Evolutionary conservation across 345 rosid species (phyloP).

Genomic region (Camelina hispida): DNA sequence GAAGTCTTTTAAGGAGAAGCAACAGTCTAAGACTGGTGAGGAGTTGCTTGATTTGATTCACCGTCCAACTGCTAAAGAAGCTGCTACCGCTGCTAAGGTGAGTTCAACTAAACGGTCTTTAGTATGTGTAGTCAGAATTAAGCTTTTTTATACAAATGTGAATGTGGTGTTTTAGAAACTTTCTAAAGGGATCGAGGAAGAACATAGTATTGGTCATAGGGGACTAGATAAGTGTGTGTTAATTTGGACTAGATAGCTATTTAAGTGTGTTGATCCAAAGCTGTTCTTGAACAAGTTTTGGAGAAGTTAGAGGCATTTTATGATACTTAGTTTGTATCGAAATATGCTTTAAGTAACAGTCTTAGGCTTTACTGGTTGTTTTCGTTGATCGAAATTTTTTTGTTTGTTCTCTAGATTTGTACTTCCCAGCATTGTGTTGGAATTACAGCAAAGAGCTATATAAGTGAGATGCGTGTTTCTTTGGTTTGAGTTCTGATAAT

Average conservation of each 20-base stretch:
- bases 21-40: constrained; percentile 89
- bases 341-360: neutral
- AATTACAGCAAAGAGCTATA: constrained; percentile 4
- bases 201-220: neutral
- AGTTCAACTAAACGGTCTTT: too few species aligned
- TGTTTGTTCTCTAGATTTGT: neutral
- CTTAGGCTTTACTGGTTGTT: neutral
- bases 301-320: too few species aligned
- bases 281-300: too few species aligned
- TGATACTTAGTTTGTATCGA: too few species aligned
- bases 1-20: constrained; percentile 86
- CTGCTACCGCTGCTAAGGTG: constrained; percentile 96
- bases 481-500: constrained; percentile 8
- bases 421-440: constrained; percentile 17
- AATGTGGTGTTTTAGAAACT: neutral
- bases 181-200: neutral
- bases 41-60: constrained; percentile 91
- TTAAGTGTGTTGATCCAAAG: neutral
- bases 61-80: constrained; percentile 91
- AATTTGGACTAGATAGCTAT: neutral
- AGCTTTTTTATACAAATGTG: constrained; percentile 9
- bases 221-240: neutral
- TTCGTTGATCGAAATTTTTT: neutral
- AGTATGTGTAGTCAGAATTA: constrained; percentile 1
- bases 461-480: neutral